phyloP scores from a whole-genome alignment of 306 rosid genomes.

The Glycine soja region DNA sequence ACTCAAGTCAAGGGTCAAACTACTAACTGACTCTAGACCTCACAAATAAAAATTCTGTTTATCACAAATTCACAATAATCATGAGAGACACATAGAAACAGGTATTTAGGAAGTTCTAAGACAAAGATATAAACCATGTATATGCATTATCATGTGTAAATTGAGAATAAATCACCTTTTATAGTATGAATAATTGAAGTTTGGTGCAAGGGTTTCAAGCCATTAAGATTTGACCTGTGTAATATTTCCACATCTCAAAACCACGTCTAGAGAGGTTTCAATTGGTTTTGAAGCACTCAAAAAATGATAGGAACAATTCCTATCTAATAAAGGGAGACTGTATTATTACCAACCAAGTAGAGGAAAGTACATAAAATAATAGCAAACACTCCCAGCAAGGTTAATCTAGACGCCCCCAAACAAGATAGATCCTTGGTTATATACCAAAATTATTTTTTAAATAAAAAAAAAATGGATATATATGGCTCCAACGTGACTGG shows the following conservation, averaged over 20 bases:
- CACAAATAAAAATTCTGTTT: not conserved
- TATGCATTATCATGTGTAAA: conserved; percentile 1
- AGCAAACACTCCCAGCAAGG: not conserved
- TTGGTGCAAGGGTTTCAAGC: not conserved
- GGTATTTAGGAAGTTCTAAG: not conserved
- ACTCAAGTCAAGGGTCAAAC: conserved; percentile 13
- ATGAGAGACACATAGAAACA: not conserved
- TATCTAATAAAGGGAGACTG: too few species aligned
- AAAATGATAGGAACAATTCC: not conserved
- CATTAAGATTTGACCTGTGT: not conserved
- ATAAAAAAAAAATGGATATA: too few species aligned
- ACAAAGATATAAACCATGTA: not conserved
- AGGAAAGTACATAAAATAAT: too few species aligned
- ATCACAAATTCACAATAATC: not conserved
- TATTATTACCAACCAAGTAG: too few species aligned
- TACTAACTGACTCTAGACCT: conserved; percentile 9
- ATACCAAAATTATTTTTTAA: not conserved
- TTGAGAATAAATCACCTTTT: conserved; percentile 7
- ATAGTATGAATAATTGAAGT: not conserved
- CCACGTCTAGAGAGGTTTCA: not conserved
- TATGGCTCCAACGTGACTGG: too few species aligned
- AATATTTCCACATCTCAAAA: conserved; percentile 15
- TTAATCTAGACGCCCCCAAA: not conserved
- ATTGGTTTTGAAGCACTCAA: conserved; percentile 1
- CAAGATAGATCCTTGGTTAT: not conserved